These are phyloP conservation scores for Candida xiaguanensis DNA, from an alignment of 805 yeast genomes.

Conservation along the genomic window DNA sequence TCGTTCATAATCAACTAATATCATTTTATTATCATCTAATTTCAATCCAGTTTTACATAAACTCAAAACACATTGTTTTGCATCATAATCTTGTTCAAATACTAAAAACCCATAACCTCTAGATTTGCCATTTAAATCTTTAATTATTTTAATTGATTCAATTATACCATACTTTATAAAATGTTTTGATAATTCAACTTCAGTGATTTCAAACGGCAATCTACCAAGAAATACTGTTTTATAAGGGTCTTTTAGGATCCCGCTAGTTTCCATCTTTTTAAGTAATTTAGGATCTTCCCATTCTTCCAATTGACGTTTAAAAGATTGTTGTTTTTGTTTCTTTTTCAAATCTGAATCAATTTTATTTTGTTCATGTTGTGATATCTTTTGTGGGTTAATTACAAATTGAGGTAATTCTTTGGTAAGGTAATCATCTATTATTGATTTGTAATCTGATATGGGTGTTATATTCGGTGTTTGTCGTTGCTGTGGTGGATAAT, in stretches of 20 bases:
- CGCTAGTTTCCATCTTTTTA: constrained; percentile 23
- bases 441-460: constrained; percentile 29
- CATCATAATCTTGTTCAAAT: constrained; percentile 56
- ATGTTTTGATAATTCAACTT: constrained; percentile 60
- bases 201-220: constrained; percentile 59
- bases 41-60: constrained; percentile 44
- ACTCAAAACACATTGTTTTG: constrained; percentile 57
- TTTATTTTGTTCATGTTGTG: constrained; percentile 4
- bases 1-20: constrained; percentile 70
- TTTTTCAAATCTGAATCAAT: constrained; percentile 9
- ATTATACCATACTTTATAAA: constrained; percentile 69
- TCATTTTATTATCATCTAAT: constrained; percentile 43
- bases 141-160: constrained; percentile 44
- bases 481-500: constrained; percentile 46
- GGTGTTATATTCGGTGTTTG: constrained; percentile 47
- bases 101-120: constrained; percentile 84
- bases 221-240: constrained; percentile 77
- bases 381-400: constrained; percentile 4
- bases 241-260: constrained; percentile 55
- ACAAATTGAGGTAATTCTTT: constrained; percentile 13
- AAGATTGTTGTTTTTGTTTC: constrained; percentile 12
- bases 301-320: constrained; percentile 23
- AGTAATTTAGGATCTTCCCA: constrained; percentile 33
- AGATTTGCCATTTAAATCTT: constrained; percentile 45
- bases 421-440: constrained; percentile 22